Conservation (phyloP, 129 eudicot species). For the Ambrosia artemisiifolia region DNA sequence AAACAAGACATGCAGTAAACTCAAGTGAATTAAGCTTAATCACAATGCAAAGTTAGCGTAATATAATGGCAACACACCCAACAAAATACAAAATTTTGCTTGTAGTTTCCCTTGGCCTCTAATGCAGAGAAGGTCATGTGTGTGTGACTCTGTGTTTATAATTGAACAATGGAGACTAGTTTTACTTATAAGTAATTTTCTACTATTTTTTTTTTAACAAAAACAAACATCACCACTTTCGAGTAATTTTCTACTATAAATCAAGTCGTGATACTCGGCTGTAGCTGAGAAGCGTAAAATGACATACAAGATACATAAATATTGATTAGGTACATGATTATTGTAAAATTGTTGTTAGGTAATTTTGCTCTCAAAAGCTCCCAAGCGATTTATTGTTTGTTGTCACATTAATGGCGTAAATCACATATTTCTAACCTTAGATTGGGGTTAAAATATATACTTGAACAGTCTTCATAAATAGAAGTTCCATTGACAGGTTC, state of each 20-base stretch:
- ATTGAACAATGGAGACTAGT: too few species aligned
- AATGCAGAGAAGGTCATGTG: too few species aligned
- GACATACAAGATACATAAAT: not conserved
- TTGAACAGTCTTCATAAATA: conserved; percentile 63
- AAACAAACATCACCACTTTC: too few species aligned
- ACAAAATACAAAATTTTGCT: too few species aligned
- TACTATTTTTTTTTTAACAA: too few species aligned
- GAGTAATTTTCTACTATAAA: not conserved
- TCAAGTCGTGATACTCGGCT: not conserved
- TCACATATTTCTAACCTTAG: conserved; percentile 63
- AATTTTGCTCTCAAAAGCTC: not conserved
- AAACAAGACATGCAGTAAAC: too few species aligned
- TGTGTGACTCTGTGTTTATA: too few species aligned
- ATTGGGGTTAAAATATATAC: conserved; percentile 58
- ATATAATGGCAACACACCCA: too few species aligned
- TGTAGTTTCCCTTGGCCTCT: too few species aligned
- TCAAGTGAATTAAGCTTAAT: too few species aligned
- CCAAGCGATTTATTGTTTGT: conserved; percentile 2
- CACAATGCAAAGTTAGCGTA: too few species aligned
- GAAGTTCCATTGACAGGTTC: conserved; percentile 52
- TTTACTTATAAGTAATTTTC: too few species aligned
- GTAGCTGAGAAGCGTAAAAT: not conserved
- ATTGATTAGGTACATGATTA: not conserved
- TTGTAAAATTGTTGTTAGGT: not conserved
- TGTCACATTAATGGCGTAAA: conserved; percentile 42